phyloP scores from a whole-genome alignment of 805 yeast genomes.

The Brettanomyces bruxellensis region DNA sequence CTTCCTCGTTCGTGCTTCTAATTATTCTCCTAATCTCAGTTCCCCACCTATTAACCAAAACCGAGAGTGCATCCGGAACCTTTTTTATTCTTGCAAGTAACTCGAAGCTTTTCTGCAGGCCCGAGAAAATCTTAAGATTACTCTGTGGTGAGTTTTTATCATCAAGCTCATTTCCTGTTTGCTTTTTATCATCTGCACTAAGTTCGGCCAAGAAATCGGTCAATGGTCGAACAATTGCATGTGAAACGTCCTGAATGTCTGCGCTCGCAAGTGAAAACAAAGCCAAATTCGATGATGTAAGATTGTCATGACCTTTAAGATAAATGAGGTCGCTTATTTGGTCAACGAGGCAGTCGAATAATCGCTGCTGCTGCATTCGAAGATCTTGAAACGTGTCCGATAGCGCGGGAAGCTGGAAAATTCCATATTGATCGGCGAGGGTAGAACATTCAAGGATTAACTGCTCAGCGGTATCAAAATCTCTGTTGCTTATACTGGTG shows the following conservation, averaged over 20 bases:
- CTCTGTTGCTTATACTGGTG: slow-evolving; percentile 54
- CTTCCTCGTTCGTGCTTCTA: slow-evolving; percentile 54
- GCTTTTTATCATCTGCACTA: slow-evolving; percentile 1
- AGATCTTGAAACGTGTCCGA: slow-evolving; percentile 40
- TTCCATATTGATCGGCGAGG: slow-evolving; percentile 38
- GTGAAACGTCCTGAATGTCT: slow-evolving; percentile 18
- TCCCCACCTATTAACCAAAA: slow-evolving; percentile 44
- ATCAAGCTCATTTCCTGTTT: not conserved
- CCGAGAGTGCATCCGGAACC: slow-evolving; percentile 47
- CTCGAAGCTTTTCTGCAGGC: slow-evolving; percentile 12
- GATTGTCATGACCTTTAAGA: slow-evolving; percentile 9
- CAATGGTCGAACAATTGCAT: slow-evolving; percentile 25
- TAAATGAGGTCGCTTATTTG: slow-evolving; percentile 56
- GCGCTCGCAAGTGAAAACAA: slow-evolving; percentile 13
- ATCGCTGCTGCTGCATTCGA: slow-evolving; percentile 45
- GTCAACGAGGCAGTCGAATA: slow-evolving; percentile 68
- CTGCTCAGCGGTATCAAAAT: slow-evolving; percentile 42
- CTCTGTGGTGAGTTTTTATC: slow-evolving; percentile 16
- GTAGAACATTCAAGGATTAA: slow-evolving; percentile 28
- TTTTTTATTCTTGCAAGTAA: slow-evolving; percentile 40
- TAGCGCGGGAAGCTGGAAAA: slow-evolving; percentile 54
- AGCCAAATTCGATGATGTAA: slow-evolving; percentile 19
- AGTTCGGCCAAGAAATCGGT: slow-evolving; percentile 26
- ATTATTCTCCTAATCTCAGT: slow-evolving; percentile 59
- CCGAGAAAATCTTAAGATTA: slow-evolving; percentile 15